Evolutionary conservation across 1,139 yeast species (phyloP).

Genomic region (Lodderomyces oxycetoniae): DNA sequence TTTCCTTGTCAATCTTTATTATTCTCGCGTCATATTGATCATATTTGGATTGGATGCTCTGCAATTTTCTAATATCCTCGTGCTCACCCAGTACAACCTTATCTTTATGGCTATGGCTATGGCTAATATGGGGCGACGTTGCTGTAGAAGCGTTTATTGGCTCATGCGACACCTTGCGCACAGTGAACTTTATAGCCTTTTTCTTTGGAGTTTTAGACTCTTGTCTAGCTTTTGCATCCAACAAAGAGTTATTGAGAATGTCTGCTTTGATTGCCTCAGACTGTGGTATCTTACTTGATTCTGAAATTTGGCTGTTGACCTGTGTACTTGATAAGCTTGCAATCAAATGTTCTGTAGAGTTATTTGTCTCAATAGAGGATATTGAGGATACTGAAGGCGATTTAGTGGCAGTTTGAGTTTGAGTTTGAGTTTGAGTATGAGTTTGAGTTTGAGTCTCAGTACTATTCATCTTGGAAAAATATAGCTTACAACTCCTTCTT

Average conservation of each 20-base stretch:
- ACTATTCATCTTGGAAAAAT: no score
- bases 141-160: conserved; percentile 15
- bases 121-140: not conserved
- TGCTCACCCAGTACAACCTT: no score
- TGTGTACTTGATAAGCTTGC: conserved; percentile 23
- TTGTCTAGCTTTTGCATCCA: conserved; percentile 3
- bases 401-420: not conserved
- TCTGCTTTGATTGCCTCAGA: conserved; percentile 13
- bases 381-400: conserved; percentile 21
- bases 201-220: conserved; percentile 9
- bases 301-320: conserved; percentile 3
- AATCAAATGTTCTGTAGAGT: conserved; percentile 31
- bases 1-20: conserved; percentile 39
- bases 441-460: no score
- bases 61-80: conserved; percentile 9
- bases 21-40: conserved; percentile 32
- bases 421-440: no score
- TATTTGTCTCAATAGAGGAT: conserved; percentile 25
- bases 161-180: conserved; percentile 40
- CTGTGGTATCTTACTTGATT: conserved; percentile 10
- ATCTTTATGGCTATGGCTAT: not conserved
- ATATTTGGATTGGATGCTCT: conserved; percentile 30
- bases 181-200: conserved; percentile 40
- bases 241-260: conserved; percentile 11
- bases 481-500: no score